phyloP scores from a whole-genome alignment of 2,329 filamentous ascomycete genomes.

The Fusarium napiforme region DNA sequence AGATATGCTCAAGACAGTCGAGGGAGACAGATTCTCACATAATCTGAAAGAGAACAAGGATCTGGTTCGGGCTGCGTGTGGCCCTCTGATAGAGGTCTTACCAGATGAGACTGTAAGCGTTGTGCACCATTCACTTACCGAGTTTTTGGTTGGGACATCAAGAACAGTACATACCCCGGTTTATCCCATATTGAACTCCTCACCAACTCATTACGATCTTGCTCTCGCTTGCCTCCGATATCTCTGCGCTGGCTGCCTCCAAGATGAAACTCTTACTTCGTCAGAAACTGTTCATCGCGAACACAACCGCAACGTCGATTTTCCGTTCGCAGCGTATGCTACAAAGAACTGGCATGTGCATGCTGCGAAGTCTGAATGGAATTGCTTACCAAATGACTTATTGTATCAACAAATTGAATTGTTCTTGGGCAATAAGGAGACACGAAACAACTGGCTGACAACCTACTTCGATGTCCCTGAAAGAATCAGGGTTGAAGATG shows the following conservation, averaged over 20 bases:
- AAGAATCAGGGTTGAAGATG: background rate
- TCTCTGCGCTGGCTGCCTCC: slow-evolving; percentile 12
- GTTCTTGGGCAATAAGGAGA: background rate
- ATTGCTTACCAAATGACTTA: background rate
- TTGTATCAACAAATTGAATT: slow-evolving; percentile 6
- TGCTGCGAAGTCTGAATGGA: slow-evolving; percentile 9
- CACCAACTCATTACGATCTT: slow-evolving; percentile 25
- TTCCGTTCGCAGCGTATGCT: slow-evolving; percentile 29
- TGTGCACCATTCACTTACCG: slow-evolving; percentile 38
- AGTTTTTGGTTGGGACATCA: slow-evolving; percentile 27
- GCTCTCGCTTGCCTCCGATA: slow-evolving; percentile 32
- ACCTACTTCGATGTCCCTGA: background rate
- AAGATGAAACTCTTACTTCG: background rate
- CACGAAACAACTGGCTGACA: slow-evolving; percentile 4
- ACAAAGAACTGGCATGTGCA: slow-evolving; percentile 22
- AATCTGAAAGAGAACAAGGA: slow-evolving; percentile 26
- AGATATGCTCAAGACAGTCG: slow-evolving; percentile 20
- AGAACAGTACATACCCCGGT: background rate
- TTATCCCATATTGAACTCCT: slow-evolving; percentile 26
- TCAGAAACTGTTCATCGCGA: background rate
- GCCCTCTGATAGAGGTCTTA: slow-evolving; percentile 33
- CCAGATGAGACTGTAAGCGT: slow-evolving; percentile 35
- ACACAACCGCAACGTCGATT: slow-evolving; percentile 1
- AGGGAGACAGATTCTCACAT: background rate
- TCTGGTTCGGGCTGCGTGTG: slow-evolving; percentile 30